Percentiles rank a stretch among this genome's conserved stretches.
Evolutionary conservation across 179 eudicot genomes (phyloP).

Genomic region (Actinidia chinensis): DNA sequence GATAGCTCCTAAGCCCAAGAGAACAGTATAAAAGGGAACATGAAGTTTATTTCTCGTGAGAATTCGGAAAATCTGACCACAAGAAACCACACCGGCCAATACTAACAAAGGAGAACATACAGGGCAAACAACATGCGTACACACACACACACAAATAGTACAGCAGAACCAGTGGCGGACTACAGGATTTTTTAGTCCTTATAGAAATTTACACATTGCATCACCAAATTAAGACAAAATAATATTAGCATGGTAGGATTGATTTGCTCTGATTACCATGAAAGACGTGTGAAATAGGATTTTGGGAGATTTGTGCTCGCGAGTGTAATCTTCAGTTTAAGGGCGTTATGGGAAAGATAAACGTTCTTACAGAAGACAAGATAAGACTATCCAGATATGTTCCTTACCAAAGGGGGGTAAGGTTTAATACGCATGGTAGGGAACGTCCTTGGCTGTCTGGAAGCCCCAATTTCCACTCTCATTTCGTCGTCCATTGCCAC

Average conservation of each 20-base stretch:
- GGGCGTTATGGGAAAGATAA: background rate
- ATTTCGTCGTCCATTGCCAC: slow-evolving; percentile 79
- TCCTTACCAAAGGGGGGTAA: slow-evolving; percentile 75
- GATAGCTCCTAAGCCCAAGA: slow-evolving; percentile 70
- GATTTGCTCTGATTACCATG: too few relatives aligned
- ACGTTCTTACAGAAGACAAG: background rate
- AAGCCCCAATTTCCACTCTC: slow-evolving; percentile 70
- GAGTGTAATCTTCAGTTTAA: background rate
- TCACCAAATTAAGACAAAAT: too few relatives aligned
- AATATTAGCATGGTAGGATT: too few relatives aligned
- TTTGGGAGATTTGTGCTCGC: too few relatives aligned
- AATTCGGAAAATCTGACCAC: slow-evolving; percentile 79
- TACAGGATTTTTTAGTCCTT: too few relatives aligned
- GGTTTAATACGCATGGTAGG: slow-evolving; percentile 92
- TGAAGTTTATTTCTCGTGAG: slow-evolving; percentile 79
- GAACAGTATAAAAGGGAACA: slow-evolving; percentile 65
- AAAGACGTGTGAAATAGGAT: too few relatives aligned
- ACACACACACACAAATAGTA: background rate
- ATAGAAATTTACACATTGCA: too few relatives aligned
- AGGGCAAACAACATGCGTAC: background rate
- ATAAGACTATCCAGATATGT: slow-evolving; percentile 11
- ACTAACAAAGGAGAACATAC: slow-evolving; percentile 1
- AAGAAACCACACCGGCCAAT: slow-evolving; percentile 19
- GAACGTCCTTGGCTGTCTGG: slow-evolving; percentile 81
- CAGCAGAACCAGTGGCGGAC: too few relatives aligned